phyloP scores from a whole-genome alignment of 2,329 filamentous ascomycete genomes.

The Trichoderma guizhouense region DNA sequence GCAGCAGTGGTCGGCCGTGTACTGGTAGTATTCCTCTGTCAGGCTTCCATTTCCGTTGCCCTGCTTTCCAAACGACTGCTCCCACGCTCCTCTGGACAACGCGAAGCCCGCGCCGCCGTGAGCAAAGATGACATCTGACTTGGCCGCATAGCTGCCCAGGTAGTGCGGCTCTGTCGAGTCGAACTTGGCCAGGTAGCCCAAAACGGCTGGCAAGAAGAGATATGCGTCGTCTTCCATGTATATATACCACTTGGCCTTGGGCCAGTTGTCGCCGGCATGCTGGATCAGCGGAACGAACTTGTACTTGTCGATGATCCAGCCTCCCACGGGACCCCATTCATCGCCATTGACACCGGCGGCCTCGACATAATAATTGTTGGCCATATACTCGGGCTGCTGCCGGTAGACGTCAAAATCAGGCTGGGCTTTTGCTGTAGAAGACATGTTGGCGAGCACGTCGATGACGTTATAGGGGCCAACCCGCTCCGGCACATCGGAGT shows the following conservation, averaged over 20 bases:
- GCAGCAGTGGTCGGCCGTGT: slow-evolving; percentile 26
- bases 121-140: slow-evolving; percentile 25
- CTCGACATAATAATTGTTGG: slow-evolving; percentile 26
- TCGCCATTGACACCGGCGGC: slow-evolving; percentile 24
- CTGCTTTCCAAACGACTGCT: slow-evolving; percentile 23
- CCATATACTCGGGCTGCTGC: slow-evolving; percentile 25
- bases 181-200: slow-evolving; percentile 22
- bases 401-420: slow-evolving; percentile 27
- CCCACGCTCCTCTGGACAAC: slow-evolving; percentile 26
- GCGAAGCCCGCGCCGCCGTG: slow-evolving; percentile 27
- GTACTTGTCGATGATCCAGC: slow-evolving; percentile 29
- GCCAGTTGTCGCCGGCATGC: slow-evolving; percentile 26
- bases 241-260: slow-evolving; percentile 27
- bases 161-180: slow-evolving; percentile 24
- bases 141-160: slow-evolving; percentile 26
- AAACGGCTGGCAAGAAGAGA: slow-evolving; percentile 24
- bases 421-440: slow-evolving; percentile 17
- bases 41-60: slow-evolving; percentile 13
- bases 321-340: slow-evolving; percentile 25
- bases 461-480: slow-evolving; percentile 24
- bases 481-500: slow-evolving; percentile 24
- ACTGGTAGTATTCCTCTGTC: slow-evolving; percentile 24
- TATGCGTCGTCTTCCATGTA: slow-evolving; percentile 29
- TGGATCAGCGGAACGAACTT: slow-evolving; percentile 27
- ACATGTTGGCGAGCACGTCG: slow-evolving; percentile 26